Evolutionary conservation across 768 basidiomycete species (phyloP).

Genomic region (Hygrocybe coccinea): DNA sequence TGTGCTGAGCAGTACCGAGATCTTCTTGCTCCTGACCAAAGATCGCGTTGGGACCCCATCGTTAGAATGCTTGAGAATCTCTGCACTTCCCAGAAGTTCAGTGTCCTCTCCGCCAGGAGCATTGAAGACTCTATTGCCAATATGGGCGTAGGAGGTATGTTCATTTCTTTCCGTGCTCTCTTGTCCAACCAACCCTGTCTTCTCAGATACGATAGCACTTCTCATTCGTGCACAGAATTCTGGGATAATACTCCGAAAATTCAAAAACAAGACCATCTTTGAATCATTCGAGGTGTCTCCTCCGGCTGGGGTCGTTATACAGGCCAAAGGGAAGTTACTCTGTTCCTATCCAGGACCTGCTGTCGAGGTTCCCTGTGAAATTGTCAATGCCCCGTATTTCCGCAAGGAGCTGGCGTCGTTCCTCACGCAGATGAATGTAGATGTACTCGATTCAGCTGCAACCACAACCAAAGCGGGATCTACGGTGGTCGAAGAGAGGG

Average conservation of each 20-base stretch:
- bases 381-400: slow-evolving; percentile 29
- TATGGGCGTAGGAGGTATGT: slow-evolving; percentile 19
- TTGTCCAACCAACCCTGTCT: background rate
- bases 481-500: slow-evolving; percentile 33
- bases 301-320: slow-evolving; percentile 31
- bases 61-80: slow-evolving; percentile 29
- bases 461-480: slow-evolving; percentile 36
- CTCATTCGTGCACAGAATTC: slow-evolving; percentile 46
- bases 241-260: slow-evolving; percentile 37
- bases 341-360: slow-evolving; percentile 46
- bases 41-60: slow-evolving; percentile 26
- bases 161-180: background rate
- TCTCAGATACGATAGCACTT: slow-evolving; percentile 35
- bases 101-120: slow-evolving; percentile 1
- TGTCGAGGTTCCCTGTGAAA: slow-evolving; percentile 29
- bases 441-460: slow-evolving; percentile 31
- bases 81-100: slow-evolving; percentile 2
- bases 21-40: slow-evolving; percentile 7
- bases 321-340: slow-evolving; percentile 37
- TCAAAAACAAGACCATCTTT: slow-evolving; percentile 27
- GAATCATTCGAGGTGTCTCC: slow-evolving; percentile 48
- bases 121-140: slow-evolving; percentile 16
- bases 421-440: slow-evolving; percentile 34
- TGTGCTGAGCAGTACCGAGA: slow-evolving; percentile 17
- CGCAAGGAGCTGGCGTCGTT: slow-evolving; percentile 35